Percentiles rank a stretch among this genome's conserved stretches.
Conservation (phyloP, 148 eudicot genomes). For the Suaeda aralocaspica region DNA sequence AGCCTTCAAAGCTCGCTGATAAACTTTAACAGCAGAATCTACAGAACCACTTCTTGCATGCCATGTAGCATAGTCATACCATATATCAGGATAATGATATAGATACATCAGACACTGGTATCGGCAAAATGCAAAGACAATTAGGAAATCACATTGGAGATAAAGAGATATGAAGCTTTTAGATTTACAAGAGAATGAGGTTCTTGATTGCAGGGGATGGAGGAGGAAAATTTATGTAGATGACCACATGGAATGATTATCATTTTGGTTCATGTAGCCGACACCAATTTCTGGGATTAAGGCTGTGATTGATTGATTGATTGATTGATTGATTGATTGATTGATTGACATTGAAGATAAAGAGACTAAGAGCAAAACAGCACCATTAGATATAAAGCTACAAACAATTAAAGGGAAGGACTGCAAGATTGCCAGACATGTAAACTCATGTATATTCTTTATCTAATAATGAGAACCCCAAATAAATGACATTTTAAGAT, state of each 20-base stretch:
- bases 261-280: too few relatives aligned
- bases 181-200: too few relatives aligned
- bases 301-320: too few relatives aligned
- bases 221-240: too few relatives aligned
- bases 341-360: too few relatives aligned
- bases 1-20: constrained; percentile 85
- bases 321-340: too few relatives aligned
- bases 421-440: constrained; percentile 3
- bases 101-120: constrained; percentile 95
- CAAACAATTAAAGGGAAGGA: not conserved
- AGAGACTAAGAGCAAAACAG: constrained; percentile 14
- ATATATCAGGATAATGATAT: constrained; percentile 97
- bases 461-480: too few relatives aligned
- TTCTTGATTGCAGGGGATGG: too few relatives aligned
- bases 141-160: not conserved
- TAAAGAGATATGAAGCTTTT: too few relatives aligned
- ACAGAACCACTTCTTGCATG: constrained; percentile 89
- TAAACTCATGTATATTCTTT: not conserved
- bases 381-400: constrained; percentile 16
- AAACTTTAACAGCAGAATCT: constrained; percentile 84
- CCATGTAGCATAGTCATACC: constrained; percentile 98
- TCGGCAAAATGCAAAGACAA: constrained; percentile 22
- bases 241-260: too few relatives aligned
- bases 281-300: too few relatives aligned
- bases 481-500: too few relatives aligned